A percentile compares a stretch with the other conserved stretches of the same genome.
Conservation (phyloP, 441 rosid species). For the Hura crepitans region DNA sequence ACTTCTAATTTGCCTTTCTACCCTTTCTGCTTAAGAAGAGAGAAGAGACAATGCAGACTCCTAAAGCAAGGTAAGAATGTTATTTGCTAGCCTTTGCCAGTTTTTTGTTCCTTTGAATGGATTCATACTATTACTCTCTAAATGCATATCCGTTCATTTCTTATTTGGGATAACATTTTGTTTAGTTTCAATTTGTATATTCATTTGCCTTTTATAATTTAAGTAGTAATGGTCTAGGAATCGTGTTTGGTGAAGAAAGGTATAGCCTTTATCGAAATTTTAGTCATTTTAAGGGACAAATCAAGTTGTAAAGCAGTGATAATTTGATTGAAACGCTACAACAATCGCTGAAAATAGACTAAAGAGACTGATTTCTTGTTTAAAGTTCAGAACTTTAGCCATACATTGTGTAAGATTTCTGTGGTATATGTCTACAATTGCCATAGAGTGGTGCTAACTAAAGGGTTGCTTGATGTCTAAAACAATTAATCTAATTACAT, state of each 20-base stretch:
- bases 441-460: not conserved
- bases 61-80: conserved; percentile 66
- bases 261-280: not conserved
- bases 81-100: conserved; percentile 12
- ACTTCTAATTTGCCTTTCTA: conserved; percentile 20
- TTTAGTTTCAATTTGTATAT: not conserved
- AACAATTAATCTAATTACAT: conserved; percentile 11
- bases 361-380: conserved; percentile 7
- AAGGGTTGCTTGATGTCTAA: not conserved
- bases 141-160: not conserved
- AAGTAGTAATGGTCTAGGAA: not conserved
- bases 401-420: not conserved
- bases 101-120: not conserved
- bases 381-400: not conserved
- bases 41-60: conserved; percentile 68
- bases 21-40: conserved; percentile 25
- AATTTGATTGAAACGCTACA: not conserved
- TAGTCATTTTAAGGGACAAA: not conserved
- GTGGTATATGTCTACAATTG: not conserved
- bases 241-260: conserved; percentile 11
- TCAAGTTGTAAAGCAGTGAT: not conserved
- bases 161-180: not conserved
- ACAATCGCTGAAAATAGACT: not conserved
- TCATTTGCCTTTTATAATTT: conserved; percentile 4
- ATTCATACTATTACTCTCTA: conserved; percentile 2